phyloP scores from a whole-genome alignment of 805 yeast species.

The Barnettozyma populi region DNA sequence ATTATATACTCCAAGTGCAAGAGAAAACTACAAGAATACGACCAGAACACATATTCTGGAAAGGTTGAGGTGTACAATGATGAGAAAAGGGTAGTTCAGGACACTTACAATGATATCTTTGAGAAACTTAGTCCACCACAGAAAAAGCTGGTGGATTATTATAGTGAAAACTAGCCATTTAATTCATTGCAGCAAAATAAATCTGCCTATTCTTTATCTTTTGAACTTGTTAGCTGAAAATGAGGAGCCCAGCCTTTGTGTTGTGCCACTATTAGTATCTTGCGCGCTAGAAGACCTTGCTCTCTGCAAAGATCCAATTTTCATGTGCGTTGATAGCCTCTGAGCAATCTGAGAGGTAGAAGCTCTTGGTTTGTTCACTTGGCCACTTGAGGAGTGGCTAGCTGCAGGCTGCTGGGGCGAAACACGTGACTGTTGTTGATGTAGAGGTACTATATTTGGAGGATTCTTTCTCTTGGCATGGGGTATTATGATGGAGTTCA shows the following conservation, averaged over 20 bases:
- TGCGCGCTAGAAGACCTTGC: constrained; percentile 2
- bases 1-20: constrained; percentile 24
- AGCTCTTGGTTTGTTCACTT: constrained; percentile 12
- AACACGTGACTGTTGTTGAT: neutral
- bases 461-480: neutral
- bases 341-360: constrained; percentile 23
- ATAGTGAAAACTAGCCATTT: constrained; percentile 22
- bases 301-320: constrained; percentile 16
- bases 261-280: neutral
- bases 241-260: constrained; percentile 18
- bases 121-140: constrained; percentile 38
- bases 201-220: neutral
- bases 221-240: constrained; percentile 13
- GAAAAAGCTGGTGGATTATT: constrained; percentile 41
- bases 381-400: neutral
- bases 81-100: constrained; percentile 16
- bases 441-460: neutral
- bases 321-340: constrained; percentile 22
- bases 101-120: constrained; percentile 29
- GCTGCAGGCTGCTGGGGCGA: neutral
- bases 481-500: constrained; percentile 9
- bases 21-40: constrained; percentile 15
- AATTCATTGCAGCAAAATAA: neutral
- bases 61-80: constrained; percentile 12
- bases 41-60: constrained; percentile 15